These are phyloP conservation scores for Anthoceros angustus DNA, from an alignment of 225 moss, liverwort and hornwort genomes.

Conservation along the genomic window DNA sequence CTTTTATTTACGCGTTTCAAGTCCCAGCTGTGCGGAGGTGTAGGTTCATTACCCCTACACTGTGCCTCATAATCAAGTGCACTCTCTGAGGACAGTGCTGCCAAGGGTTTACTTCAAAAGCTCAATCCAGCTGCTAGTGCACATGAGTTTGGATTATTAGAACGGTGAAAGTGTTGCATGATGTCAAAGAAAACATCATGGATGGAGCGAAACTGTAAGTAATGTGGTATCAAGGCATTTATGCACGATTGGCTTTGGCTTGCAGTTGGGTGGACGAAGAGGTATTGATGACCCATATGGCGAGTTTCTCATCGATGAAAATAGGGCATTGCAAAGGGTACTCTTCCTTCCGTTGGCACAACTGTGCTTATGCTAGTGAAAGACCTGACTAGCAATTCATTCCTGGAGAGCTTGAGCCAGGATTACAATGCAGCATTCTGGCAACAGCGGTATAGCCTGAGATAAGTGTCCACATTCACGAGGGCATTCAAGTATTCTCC, in stretches of 20 bases:
- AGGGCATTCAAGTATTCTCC: too few relatives aligned
- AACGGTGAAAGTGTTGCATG: slow-evolving; percentile 26
- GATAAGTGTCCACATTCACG: slow-evolving; percentile 77
- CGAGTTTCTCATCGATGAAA: slow-evolving; percentile 91
- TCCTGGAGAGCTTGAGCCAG: slow-evolving; percentile 80
- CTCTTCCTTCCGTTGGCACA: not conserved
- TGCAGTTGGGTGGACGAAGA: slow-evolving; percentile 79
- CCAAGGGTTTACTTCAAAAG: slow-evolving; percentile 69
- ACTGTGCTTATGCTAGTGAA: not conserved
- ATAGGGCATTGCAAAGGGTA: slow-evolving; percentile 92
- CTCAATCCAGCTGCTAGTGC: slow-evolving; percentile 89
- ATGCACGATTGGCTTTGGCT: not conserved
- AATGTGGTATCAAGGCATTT: not conserved
- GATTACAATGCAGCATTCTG: slow-evolving; percentile 94
- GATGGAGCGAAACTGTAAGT: not conserved
- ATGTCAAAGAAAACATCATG: not conserved
- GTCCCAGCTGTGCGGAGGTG: not conserved
- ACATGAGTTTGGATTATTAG: slow-evolving; percentile 85
- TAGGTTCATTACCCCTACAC: not conserved
- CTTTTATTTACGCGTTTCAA: not conserved
- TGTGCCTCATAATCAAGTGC: slow-evolving; percentile 43
- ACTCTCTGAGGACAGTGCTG: slow-evolving; percentile 78
- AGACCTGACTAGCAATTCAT: not conserved
- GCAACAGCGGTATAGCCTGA: slow-evolving; percentile 90
- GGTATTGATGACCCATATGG: slow-evolving; percentile 93